These are phyloP conservation scores for Sporothrix globosa DNA, from an alignment of 2,329 filamentous ascomycete genomes.

Conservation along the genomic window DNA sequence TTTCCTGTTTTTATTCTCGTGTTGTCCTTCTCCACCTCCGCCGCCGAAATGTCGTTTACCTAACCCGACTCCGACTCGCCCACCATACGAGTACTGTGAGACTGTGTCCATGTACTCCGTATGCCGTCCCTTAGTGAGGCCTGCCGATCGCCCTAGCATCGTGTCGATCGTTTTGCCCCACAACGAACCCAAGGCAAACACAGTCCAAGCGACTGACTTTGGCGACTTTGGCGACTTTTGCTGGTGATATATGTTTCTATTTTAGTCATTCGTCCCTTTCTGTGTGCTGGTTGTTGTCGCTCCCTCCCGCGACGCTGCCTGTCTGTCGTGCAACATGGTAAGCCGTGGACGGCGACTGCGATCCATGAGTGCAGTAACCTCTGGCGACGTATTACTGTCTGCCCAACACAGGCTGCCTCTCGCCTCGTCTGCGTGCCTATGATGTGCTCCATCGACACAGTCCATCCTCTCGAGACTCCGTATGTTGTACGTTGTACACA, in stretches of 20 bases:
- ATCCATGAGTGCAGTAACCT: no score
- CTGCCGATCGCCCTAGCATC: neutral
- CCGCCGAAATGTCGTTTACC: no score
- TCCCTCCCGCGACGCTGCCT: neutral
- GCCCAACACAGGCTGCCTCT: neutral
- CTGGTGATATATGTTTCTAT: neutral
- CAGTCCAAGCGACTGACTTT: no score
- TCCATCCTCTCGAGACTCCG: no score
- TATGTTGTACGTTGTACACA: no score
- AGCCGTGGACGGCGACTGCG: neutral
- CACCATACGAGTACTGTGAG: no score
- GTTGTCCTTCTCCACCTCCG: neutral
- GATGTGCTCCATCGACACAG: neutral
- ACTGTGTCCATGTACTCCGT: no score
- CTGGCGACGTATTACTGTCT: neutral
- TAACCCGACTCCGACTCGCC: no score
- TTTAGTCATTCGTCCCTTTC: neutral
- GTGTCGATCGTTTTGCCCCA: slow-evolving; percentile 5
- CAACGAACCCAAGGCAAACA: neutral
- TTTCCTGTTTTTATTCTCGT: slow-evolving; percentile 1
- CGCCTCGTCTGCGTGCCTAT: neutral
- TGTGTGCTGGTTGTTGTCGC: neutral
- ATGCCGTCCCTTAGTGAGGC: slow-evolving; percentile 1
- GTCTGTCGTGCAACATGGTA: neutral
- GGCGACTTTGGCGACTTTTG: neutral